Base-by-base conservation (phyloP, 352 stramenopile genomes). In the Peronospora belbahrii region DNA sequence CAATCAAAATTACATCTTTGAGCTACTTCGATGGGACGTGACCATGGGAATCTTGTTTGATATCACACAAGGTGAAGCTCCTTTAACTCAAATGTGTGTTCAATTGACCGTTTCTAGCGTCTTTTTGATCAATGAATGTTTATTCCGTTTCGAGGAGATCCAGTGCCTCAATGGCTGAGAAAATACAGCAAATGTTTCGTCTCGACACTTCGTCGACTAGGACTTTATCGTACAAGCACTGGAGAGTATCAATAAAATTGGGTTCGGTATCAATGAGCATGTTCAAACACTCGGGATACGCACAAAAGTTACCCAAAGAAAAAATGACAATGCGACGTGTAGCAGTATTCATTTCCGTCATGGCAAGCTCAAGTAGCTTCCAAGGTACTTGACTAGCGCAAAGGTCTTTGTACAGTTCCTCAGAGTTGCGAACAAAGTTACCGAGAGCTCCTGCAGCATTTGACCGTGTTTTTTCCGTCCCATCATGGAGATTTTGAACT, bases 371-470 rank as follows among this genome's bases (percentile, higher is more conserved):
- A 2, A 95, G 76, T 0, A 97, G 68, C 35, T 78, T 62, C n/a
- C 57, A 59, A 1, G 83, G 85, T 0, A 83, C 83, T 22, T 79
- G 48, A 10, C 68, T 35, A 0, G 38, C 31, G n/a, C 80, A 88
- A 2, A 97, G 67, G 0, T 79, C 79, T 1, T 15, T 46, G 20
- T 74, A 89, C 0, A 97, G 65, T 10, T 70, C 46, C 22, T 82
- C 69, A 9, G 83, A 92, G 57, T 97, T 97, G 11, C 92, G 76
- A 8, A 96, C 78, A 8, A 97, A 67, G 56, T 97, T 97, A 6
- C 90, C 90, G 1, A 97, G 67, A 4, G 91, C 88, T 0, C 87
- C 88, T 22, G 74, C 86, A 11, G 90, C 91, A 56, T 97, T 97
- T 1, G 88, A 94, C 5, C 90, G 66, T 4, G 85, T 97, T 41